These are phyloP conservation scores for Isatis tinctoria DNA, from an alignment of 345 rosid species.

Conservation along the genomic window DNA sequence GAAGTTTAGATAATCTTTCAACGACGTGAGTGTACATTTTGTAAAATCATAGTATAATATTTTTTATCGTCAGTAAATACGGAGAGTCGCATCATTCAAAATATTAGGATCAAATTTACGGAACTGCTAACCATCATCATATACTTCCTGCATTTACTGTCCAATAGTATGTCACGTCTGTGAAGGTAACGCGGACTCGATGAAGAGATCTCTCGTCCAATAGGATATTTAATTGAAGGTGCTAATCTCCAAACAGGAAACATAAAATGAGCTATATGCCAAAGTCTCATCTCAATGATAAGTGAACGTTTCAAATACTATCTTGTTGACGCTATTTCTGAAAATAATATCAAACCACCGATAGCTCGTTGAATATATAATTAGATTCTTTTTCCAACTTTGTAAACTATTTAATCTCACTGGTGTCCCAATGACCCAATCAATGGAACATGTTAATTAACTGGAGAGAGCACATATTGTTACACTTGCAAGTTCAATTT, in stretches of 20 bases:
- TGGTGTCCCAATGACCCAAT: not conserved
- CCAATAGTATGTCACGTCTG: not conserved
- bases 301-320: not conserved
- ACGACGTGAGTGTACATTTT: too few relatives aligned
- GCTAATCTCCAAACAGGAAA: conserved; percentile 23
- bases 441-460: not conserved
- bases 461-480: not conserved
- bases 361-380: not conserved
- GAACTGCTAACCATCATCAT: too few relatives aligned
- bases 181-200: not conserved
- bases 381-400: not conserved
- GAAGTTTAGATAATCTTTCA: too few relatives aligned
- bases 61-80: not conserved
- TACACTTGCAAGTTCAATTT: not conserved
- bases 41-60: too few relatives aligned
- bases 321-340: not conserved
- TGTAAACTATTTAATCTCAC: not conserved
- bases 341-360: not conserved
- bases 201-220: not conserved
- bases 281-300: not conserved
- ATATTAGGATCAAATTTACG: not conserved
- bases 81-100: not conserved
- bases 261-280: not conserved
- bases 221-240: not conserved
- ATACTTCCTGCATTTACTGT: not conserved